These are phyloP conservation scores for Cercospora canescens DNA, from an alignment of 2,329 filamentous ascomycete genomes.

Conservation along the genomic window DNA sequence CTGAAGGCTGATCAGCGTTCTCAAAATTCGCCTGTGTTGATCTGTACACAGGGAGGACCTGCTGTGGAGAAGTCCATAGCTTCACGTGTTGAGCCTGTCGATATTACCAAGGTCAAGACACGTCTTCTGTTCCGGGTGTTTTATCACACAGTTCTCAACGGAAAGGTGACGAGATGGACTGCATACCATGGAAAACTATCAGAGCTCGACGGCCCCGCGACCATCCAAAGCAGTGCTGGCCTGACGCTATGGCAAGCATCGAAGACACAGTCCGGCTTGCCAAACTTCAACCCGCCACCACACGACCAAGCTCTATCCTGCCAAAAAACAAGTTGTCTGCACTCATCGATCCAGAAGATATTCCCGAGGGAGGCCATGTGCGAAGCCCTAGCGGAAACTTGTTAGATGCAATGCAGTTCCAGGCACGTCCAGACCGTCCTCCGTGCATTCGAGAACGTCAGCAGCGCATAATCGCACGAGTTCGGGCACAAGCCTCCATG, in stretches of 20 bases:
- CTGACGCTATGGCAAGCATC: neutral
- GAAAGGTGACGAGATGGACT: slow-evolving; percentile 19
- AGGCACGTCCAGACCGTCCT: slow-evolving; percentile 33
- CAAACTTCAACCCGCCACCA: slow-evolving; percentile 12
- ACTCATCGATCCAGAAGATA: slow-evolving; percentile 31
- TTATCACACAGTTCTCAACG: neutral
- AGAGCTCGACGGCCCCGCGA: neutral
- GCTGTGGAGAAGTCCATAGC: too few species aligned
- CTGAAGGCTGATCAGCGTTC: neutral
- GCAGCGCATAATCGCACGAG: slow-evolving; percentile 31
- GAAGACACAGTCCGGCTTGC: neutral
- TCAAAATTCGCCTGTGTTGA: too few species aligned
- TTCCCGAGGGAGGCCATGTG: slow-evolving; percentile 26
- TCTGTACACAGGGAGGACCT: too few species aligned
- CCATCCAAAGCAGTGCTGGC: neutral
- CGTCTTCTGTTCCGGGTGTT: neutral
- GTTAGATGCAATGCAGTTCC: slow-evolving; percentile 28
- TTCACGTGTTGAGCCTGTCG: too few species aligned
- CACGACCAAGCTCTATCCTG: slow-evolving; percentile 6
- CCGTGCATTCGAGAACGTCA: slow-evolving; percentile 39
- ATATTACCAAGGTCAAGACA: neutral
- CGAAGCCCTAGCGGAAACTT: slow-evolving; percentile 36
- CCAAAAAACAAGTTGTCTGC: slow-evolving; percentile 29
- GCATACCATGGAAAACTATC: slow-evolving; percentile 12
- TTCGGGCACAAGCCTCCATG: neutral